phyloP scores from a whole-genome alignment of 1,284 basidiomycete species.

The Microbotryomycetes sp. region DNA sequence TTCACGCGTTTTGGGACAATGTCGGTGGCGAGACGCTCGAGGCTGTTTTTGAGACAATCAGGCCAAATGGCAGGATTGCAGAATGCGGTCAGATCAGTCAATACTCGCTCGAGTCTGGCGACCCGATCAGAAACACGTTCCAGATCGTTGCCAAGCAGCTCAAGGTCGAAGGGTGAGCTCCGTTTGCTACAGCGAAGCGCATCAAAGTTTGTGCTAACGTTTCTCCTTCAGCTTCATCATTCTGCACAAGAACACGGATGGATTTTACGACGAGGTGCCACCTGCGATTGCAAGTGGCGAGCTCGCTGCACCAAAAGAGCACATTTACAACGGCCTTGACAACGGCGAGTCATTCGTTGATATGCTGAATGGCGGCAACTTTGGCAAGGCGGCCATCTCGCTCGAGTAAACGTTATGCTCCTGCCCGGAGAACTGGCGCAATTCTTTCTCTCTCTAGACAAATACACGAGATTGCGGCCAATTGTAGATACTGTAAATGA shows the following conservation, averaged over 20 bases:
- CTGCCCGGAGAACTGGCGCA: too few relatives aligned
- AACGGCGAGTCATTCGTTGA: conserved; percentile 20
- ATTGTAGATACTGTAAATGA: too few relatives aligned
- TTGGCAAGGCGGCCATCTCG: conserved; percentile 25
- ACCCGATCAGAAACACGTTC: conserved; percentile 44
- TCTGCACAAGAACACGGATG: conserved; percentile 8
- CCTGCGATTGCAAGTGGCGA: conserved; percentile 51
- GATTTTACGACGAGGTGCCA: conserved; percentile 44
- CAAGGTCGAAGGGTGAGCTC: conserved; percentile 70
- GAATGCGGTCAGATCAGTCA: neutral
- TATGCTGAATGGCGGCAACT: conserved; percentile 21
- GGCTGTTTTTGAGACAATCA: conserved; percentile 21
- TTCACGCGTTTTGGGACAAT: conserved; percentile 29
- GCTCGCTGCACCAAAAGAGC: conserved; percentile 52
- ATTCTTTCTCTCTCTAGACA: too few relatives aligned
- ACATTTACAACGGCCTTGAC: conserved; percentile 30
- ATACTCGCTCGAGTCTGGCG: conserved; percentile 31
- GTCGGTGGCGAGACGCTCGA: conserved; percentile 29
- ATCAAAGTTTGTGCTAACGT: neutral
- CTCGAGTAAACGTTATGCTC: conserved; percentile 9
- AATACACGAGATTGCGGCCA: too few relatives aligned
- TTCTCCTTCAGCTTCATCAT: conserved; percentile 13
- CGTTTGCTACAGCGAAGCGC: conserved; percentile 36
- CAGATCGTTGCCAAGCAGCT: conserved; percentile 66
- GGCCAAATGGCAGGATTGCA: conserved; percentile 16